Evolutionary conservation across 2,329 filamentous ascomycete genomes (phyloP).

Genomic region (Pestalotiopsis sp.): DNA sequence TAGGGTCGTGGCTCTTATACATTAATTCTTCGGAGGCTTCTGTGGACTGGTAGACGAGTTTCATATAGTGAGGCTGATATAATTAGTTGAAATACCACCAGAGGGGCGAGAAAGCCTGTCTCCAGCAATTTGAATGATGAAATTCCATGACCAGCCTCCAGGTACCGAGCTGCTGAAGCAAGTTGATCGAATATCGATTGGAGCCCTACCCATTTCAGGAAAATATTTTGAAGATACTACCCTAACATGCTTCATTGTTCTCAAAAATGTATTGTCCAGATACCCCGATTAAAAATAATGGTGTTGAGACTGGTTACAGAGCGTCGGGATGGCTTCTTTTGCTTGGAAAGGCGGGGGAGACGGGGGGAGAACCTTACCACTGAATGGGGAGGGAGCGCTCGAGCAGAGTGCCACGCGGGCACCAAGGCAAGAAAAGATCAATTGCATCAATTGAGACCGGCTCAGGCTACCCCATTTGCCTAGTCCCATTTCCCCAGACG

Average conservation of each 20-base stretch:
- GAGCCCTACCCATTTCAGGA: too few relatives aligned
- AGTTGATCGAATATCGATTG: too few relatives aligned
- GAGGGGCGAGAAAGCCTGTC: too few relatives aligned
- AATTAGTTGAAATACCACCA: too few relatives aligned
- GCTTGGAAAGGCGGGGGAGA: not conserved
- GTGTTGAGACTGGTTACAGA: not conserved
- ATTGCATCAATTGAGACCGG: not conserved
- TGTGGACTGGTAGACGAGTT: too few relatives aligned
- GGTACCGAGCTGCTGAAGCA: too few relatives aligned
- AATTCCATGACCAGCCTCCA: too few relatives aligned
- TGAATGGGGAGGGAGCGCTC: not conserved
- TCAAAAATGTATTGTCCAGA: not conserved
- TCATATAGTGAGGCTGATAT: too few relatives aligned
- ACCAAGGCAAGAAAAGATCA: not conserved
- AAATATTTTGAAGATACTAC: not conserved
- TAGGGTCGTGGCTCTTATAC: too few relatives aligned
- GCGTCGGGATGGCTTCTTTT: not conserved
- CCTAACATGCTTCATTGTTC: not conserved
- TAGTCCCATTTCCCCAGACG: conserved; percentile 7
- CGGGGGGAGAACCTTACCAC: not conserved
- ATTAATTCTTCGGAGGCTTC: too few relatives aligned
- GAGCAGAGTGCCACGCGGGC: not conserved
- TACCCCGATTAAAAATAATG: conserved; percentile 3
- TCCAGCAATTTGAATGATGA: too few relatives aligned
- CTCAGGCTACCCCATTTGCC: not conserved